Evolutionary conservation across 179 eudicot genomes (phyloP).

Genomic region (Silene coronaria): DNA sequence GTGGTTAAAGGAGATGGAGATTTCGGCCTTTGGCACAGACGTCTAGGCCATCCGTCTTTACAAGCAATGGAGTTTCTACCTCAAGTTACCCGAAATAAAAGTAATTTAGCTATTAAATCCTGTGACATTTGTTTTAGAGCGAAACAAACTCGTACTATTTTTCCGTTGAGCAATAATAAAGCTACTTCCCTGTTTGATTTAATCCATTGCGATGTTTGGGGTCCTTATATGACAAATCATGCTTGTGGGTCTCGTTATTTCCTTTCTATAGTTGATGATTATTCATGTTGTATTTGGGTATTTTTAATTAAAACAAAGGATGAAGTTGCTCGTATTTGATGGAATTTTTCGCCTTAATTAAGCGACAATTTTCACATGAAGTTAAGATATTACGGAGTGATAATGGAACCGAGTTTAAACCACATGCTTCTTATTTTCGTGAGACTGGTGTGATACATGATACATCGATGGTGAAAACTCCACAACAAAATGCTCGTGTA

Average conservation of each 20-base stretch:
- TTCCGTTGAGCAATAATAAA: no score
- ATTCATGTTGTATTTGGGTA: background rate
- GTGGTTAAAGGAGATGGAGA: no score
- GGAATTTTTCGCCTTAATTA: background rate
- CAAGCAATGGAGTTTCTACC: no score
- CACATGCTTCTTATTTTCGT: background rate
- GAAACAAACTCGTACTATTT: no score
- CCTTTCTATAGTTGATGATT: constrained; percentile 1
- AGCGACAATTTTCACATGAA: background rate
- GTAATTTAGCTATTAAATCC: no score
- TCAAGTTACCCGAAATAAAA: no score
- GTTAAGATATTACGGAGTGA: background rate
- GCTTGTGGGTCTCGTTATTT: background rate
- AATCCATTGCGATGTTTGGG: constrained; percentile 10
- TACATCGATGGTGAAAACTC: background rate
- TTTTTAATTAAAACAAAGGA: no score
- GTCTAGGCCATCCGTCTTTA: no score
- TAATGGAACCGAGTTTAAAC: background rate
- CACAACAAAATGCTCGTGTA: background rate
- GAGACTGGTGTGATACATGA: background rate
- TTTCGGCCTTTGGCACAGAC: no score
- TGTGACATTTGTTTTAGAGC: no score
- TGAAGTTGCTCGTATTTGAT: background rate
- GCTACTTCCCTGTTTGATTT: background rate
- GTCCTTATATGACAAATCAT: background rate